Base-by-base conservation (phyloP, 345 rosid species). In the Heritiera littoralis region DNA sequence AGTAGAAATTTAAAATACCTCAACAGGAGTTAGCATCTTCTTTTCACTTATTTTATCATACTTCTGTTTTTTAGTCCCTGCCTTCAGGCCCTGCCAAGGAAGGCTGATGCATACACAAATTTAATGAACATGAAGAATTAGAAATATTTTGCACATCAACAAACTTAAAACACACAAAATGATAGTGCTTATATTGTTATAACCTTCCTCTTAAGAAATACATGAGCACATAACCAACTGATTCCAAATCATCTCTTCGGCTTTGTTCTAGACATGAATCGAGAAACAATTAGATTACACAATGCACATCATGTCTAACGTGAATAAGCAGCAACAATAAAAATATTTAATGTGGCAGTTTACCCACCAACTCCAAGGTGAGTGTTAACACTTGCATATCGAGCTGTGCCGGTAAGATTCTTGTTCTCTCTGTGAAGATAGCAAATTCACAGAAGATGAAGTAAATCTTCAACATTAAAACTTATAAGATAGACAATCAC, bases 351-450 rank as follows among this genome's bases (percentile, higher is more conserved):
- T 43, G 48, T 74, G 56, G 76, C 59, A 70, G 58, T 52, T 55
- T 74, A 86, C 91, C 81, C 64, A 86, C 92, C 92, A 79, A 89
- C 81, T 81, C 92, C 92, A 72, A 84, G 85, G 80, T 89, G 92
- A 79, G 92, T 89, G 76, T 89, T 89, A 66, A 86, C 84, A 61
- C 90, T 88, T 73, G 92, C 91, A 86, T 89, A 89, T 38, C 89
- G 84, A 41, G 92, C 92, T 32, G 91, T 89, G 77, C 92, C 92
- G 2, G 91, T 88, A 38, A 88, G 86, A 64, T 89, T 89, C 85
- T 89, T 89, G 73, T 88, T 89, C 73, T 89, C 92, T 73, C 92
- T 89, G 86, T 61, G 55, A 82, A 60, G n/a, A 75, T 79, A 83
- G 43, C 43, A 56, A 56, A 58, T 40, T 9, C 70, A 48, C 0